Conservation (phyloP, 2,329 filamentous ascomycete genomes). For the Zopfia rhizophila region DNA sequence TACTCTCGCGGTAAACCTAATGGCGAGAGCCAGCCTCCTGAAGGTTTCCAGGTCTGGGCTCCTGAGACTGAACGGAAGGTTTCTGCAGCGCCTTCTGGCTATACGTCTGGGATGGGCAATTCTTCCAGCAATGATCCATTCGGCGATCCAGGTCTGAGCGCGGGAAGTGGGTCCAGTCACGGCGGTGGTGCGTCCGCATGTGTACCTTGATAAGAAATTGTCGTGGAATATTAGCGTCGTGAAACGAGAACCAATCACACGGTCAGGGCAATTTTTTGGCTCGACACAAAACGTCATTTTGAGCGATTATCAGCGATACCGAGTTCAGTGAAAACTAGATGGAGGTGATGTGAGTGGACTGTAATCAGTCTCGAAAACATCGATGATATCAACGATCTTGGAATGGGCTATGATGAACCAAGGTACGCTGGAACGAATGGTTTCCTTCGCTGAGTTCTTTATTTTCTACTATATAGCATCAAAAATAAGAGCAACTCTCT, state of each 20-base stretch:
- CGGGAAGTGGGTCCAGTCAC: background rate
- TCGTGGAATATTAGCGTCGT: no score
- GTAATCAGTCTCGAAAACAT: slow-evolving; percentile 10
- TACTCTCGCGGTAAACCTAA: slow-evolving; percentile 70
- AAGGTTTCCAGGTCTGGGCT: slow-evolving; percentile 70
- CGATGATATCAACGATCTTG: slow-evolving; percentile 25
- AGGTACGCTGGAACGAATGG: slow-evolving; percentile 27
- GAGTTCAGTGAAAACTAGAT: slow-evolving; percentile 6
- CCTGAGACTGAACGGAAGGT: slow-evolving; percentile 34
- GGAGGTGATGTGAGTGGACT: slow-evolving; percentile 18
- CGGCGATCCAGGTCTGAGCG: slow-evolving; percentile 46
- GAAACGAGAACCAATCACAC: slow-evolving; percentile 9
- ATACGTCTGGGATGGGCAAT: slow-evolving; percentile 44
- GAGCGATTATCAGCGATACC: slow-evolving; percentile 3
- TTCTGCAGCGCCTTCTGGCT: slow-evolving; percentile 46
- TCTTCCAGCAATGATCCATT: slow-evolving; percentile 48
- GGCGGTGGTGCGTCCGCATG: no score
- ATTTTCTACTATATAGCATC: no score
- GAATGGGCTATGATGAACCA: no score
- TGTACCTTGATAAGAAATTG: no score
- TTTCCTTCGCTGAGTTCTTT: slow-evolving; percentile 24
- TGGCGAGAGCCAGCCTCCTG: slow-evolving; percentile 71
- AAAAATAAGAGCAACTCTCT: no score
- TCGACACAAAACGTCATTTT: slow-evolving; percentile 14
- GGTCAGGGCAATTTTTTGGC: slow-evolving; percentile 3